These are phyloP conservation scores for Sporisorium exsertum DNA, from an alignment of 1,284 basidiomycete species.

Conservation along the genomic window DNA sequence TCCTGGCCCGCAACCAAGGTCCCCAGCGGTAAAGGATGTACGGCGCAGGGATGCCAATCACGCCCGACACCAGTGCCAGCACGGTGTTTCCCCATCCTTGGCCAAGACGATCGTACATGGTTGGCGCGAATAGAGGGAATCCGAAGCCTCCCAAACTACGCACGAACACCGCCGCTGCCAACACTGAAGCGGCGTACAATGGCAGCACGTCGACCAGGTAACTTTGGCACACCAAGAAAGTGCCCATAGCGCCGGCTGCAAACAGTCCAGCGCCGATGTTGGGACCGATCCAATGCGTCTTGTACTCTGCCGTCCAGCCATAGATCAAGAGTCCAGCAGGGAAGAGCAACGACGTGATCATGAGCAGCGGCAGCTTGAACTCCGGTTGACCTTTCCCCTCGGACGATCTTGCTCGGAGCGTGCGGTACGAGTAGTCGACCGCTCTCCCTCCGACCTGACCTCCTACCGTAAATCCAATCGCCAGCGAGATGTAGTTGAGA, in stretches of 20 bases:
- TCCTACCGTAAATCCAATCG: constrained; percentile 60
- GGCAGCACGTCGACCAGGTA: constrained; percentile 64
- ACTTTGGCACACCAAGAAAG: constrained; percentile 52
- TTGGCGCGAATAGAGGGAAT: constrained; percentile 61
- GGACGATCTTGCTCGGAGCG: constrained; percentile 72
- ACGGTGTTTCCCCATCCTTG: constrained; percentile 68
- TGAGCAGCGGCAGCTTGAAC: constrained; percentile 73
- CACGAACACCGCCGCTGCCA: constrained; percentile 62
- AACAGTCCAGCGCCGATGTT: constrained; percentile 68
- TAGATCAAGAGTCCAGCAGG: constrained; percentile 75
- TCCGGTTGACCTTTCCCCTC: constrained; percentile 74
- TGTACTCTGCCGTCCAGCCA: constrained; percentile 76
- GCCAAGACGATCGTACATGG: constrained; percentile 61
- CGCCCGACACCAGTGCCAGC: constrained; percentile 58
- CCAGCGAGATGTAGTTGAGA: constrained; percentile 76
- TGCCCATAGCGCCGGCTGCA: constrained; percentile 38
- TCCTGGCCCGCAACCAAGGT: constrained; percentile 47
- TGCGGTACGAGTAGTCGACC: constrained; percentile 75
- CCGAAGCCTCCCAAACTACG: constrained; percentile 67
- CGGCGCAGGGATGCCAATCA: constrained; percentile 66
- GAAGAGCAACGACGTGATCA: constrained; percentile 74
- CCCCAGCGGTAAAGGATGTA: constrained; percentile 58
- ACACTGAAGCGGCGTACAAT: constrained; percentile 66
- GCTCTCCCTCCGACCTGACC: constrained; percentile 75
- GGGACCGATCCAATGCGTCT: constrained; percentile 78